Conservation (phyloP, 805 yeast species). For the Spathaspora gorwiae region DNA sequence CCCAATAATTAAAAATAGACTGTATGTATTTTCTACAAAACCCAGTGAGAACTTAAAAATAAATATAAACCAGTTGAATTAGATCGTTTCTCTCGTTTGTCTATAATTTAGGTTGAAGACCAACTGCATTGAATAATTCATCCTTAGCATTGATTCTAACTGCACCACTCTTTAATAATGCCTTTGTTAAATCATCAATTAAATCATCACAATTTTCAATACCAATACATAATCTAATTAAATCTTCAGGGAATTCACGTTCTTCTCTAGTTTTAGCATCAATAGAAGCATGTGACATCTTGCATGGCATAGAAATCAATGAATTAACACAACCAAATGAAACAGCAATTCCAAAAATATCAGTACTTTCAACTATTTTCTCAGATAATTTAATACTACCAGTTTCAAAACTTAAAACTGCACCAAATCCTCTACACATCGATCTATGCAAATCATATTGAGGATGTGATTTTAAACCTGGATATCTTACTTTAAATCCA, state of each 20-base stretch:
- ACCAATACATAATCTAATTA: conserved; percentile 86
- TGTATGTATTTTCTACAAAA: not conserved
- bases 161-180: conserved; percentile 65
- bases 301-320: conserved; percentile 87
- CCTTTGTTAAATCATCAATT: conserved; percentile 71
- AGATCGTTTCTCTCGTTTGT: not conserved
- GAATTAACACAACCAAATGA: conserved; percentile 94
- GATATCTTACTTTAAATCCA: conserved; percentile 79
- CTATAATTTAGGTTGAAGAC: conserved; percentile 24
- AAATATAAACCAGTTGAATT: not conserved
- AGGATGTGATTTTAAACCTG: conserved; percentile 80
- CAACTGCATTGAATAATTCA: conserved; percentile 37
- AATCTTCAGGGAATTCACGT: conserved; percentile 88
- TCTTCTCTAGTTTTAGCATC: conserved; percentile 82
- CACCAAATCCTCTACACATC: conserved; percentile 82
- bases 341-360: conserved; percentile 82
- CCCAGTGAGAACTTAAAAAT: not conserved
- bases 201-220: conserved; percentile 80
- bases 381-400: conserved; percentile 65
- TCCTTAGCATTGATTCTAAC: conserved; percentile 37
- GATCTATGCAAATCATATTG: conserved; percentile 74
- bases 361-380: conserved; percentile 68
- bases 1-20: not conserved
- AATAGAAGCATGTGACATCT: conserved; percentile 96
- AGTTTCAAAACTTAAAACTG: conserved; percentile 84